Evolutionary conservation across 805 yeast species (phyloP), one percentile per base, ranked within the genome.

Genomic region (Grigorovia jiainica): DNA sequence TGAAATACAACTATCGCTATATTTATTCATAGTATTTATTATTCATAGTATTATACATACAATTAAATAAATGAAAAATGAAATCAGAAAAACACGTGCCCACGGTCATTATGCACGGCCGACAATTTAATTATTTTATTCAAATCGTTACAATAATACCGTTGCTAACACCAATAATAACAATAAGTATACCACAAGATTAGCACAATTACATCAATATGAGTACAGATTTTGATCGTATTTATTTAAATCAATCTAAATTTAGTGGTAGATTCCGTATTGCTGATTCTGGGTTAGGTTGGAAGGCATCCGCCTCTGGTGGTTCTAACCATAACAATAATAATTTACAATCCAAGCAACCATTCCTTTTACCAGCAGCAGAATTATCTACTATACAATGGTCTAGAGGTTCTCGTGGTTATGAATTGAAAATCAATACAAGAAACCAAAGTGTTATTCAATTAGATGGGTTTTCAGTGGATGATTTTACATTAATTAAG

Each of bases 231-330:
- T 92, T 85, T 61, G 97, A 92, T 58, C 79, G 82, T 60, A 87
- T 92, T 49, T 89, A 86, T 60, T 69, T 87, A 60, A 89, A 92
- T 63, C 95, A 84, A 62, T 84, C 95, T 42, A 78, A 78, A 52
- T 70, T 73, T 32, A 75, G 77, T 37, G 99, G 99, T 19, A 80
- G 94, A 53, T 81, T 90, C 73, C 86, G 98, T 65, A 76, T 92
- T 48, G 95, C 97, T 11, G 92, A 84, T 48, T 79, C 94, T n/a
- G 99, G 99, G 39, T 72, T 92, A 23, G 99, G 99, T 37, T 92
- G 99, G 99, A 90, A 90, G 58, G 80, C 80, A 0, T 53, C 68
- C 5, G 52, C 60, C 13, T 54, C 57, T 43, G 64, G 64, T 39
- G 65, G 64, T 24, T 66, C 78, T 2, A 66, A 73, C 33, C 63